These are phyloP conservation scores for Areca catechu DNA, from an alignment of 176 grass and related monocot species.

Conservation along the genomic window DNA sequence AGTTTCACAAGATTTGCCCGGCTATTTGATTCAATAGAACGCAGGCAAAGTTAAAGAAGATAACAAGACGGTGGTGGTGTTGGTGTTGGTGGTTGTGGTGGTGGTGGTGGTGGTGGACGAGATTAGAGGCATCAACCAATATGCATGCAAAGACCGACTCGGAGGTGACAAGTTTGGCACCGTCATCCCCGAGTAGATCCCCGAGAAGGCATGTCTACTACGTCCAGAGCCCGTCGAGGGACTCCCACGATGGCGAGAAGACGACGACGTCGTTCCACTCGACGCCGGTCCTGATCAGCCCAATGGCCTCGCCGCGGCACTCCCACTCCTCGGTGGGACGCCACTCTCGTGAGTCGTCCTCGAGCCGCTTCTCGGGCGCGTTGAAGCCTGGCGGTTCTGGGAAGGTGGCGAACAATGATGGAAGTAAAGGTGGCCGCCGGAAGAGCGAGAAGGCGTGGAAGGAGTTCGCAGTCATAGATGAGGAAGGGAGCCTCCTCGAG, in stretches of 20 bases:
- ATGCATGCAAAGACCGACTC: slow-evolving; percentile 98
- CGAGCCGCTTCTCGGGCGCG: slow-evolving; percentile 59
- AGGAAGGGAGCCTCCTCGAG: slow-evolving; percentile 56
- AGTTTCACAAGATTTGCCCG: too few species aligned
- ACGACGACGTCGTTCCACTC: slow-evolving; percentile 67
- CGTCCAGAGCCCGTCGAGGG: slow-evolving; percentile 77
- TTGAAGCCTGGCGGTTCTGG: slow-evolving; percentile 2
- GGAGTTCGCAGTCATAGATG: slow-evolving; percentile 76
- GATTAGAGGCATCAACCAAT: neutral
- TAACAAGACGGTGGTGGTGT: too few species aligned
- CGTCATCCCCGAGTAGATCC: slow-evolving; percentile 53
- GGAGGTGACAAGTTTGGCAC: slow-evolving; percentile 76
- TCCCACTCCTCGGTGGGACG: slow-evolving; percentile 70
- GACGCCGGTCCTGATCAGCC: slow-evolving; percentile 54
- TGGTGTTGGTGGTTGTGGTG: too few species aligned
- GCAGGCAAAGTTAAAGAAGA: too few species aligned
- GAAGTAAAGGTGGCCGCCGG: neutral
- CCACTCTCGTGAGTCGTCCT: slow-evolving; percentile 48
- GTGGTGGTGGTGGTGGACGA: too few species aligned
- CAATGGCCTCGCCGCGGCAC: slow-evolving; percentile 60
- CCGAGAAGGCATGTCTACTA: slow-evolving; percentile 55
- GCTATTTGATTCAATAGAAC: too few species aligned
- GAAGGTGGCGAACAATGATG: slow-evolving; percentile 24
- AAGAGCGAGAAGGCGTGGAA: slow-evolving; percentile 32
- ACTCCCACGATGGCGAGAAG: slow-evolving; percentile 67